These are phyloP conservation scores for Torulaspora franciscae DNA, from an alignment of 805 yeast genomes.

Conservation along the genomic window DNA sequence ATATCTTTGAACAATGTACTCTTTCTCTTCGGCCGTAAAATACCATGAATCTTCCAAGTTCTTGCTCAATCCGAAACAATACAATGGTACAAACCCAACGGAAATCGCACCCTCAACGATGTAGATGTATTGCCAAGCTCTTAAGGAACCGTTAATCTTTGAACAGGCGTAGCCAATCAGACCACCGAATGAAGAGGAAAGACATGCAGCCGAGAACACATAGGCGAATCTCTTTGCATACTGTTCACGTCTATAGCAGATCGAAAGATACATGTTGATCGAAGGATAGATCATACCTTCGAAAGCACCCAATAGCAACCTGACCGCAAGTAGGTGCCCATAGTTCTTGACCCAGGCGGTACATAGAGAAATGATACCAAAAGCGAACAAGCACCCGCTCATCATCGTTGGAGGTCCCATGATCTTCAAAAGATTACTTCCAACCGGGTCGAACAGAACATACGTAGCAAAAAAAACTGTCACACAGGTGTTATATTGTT, in stretches of 20 bases:
- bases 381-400: slow-evolving; percentile 32
- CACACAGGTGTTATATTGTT: slow-evolving; percentile 42
- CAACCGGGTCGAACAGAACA: slow-evolving; percentile 37
- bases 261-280: slow-evolving; percentile 43
- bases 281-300: slow-evolving; percentile 52
- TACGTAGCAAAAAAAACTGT: slow-evolving; percentile 47
- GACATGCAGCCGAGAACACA: slow-evolving; percentile 48
- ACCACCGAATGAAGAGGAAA: slow-evolving; percentile 58
- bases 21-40: slow-evolving; percentile 40
- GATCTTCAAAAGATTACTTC: slow-evolving; percentile 37
- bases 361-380: slow-evolving; percentile 41
- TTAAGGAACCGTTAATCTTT: slow-evolving; percentile 39
- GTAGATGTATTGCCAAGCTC: slow-evolving; percentile 49
- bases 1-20: slow-evolving; percentile 36
- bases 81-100: slow-evolving; percentile 36
- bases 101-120: slow-evolving; percentile 48
- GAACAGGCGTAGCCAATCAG: slow-evolving; percentile 45
- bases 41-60: slow-evolving; percentile 38
- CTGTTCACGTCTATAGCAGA: slow-evolving; percentile 46
- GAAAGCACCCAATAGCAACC: slow-evolving; percentile 48
- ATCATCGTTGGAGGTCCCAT: slow-evolving; percentile 38
- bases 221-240: slow-evolving; percentile 45
- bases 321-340: slow-evolving; percentile 41
- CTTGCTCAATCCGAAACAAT: slow-evolving; percentile 40
- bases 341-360: slow-evolving; percentile 42